These are phyloP conservation scores for Leptographium lundbergii DNA, from an alignment of 2,329 filamentous ascomycete genomes.

Conservation along the genomic window DNA sequence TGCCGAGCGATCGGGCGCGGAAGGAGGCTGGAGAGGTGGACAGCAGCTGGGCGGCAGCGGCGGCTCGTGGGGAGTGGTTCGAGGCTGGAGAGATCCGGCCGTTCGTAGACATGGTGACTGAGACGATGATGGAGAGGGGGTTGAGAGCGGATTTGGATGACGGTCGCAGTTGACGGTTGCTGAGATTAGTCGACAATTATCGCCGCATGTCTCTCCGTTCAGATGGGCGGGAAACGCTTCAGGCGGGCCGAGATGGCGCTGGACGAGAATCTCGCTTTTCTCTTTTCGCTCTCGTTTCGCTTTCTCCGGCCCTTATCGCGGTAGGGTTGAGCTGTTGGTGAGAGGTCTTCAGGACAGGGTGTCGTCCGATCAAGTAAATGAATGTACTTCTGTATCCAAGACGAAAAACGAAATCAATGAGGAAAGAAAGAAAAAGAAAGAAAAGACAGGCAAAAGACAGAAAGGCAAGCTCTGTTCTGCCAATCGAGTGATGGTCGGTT, in stretches of 20 bases:
- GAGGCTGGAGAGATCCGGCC: constrained; percentile 11
- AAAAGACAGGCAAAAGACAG: neutral
- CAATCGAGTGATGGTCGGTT: neutral
- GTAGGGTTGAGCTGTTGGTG: neutral
- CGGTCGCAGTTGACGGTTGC: neutral
- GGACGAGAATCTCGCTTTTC: neutral
- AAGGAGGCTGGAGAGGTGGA: constrained; percentile 36
- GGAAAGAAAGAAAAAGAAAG: neutral
- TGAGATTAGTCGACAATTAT: neutral
- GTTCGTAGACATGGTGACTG: constrained; percentile 8
- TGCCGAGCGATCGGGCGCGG: constrained; percentile 32
- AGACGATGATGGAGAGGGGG: neutral
- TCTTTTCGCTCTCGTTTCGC: neutral
- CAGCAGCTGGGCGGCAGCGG: constrained; percentile 12
- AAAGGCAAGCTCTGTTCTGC: neutral
- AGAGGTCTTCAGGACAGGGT: neutral
- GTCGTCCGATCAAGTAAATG: neutral
- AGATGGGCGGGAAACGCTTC: neutral
- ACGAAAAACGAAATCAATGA: neutral
- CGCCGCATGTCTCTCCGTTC: neutral
- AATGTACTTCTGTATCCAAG: neutral
- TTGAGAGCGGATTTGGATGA: no score
- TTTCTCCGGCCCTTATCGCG: neutral
- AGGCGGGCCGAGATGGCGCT: neutral
- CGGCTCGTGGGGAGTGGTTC: constrained; percentile 4